These are phyloP conservation scores for Sarocladiaceae sp. DNA, from an alignment of 2,329 filamentous ascomycete genomes.

Conservation along the genomic window DNA sequence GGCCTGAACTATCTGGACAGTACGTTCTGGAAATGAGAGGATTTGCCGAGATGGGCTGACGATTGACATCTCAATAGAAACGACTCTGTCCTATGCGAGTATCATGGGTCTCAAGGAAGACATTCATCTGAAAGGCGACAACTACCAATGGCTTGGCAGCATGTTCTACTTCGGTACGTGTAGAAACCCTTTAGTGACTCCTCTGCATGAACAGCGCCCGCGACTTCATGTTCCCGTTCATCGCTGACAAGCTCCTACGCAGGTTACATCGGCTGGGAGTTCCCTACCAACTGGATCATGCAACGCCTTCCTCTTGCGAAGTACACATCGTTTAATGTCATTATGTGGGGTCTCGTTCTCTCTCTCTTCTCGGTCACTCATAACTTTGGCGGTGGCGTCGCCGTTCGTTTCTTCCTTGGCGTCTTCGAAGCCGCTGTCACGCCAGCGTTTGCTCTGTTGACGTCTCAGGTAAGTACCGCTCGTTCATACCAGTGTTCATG, in stretches of 20 bases:
- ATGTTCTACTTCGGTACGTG: conserved; percentile 48
- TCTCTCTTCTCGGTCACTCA: conserved; percentile 16
- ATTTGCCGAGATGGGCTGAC: neutral
- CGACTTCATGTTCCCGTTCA: too few relatives aligned
- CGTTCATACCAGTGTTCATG: neutral
- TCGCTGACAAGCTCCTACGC: neutral
- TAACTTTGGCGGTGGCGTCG: conserved; percentile 21
- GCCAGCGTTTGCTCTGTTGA: conserved; percentile 24
- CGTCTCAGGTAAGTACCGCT: conserved; percentile 27
- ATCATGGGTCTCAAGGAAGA: conserved; percentile 33
- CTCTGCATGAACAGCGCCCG: too few relatives aligned
- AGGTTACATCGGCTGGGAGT: conserved; percentile 15
- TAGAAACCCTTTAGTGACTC: conserved; percentile 28
- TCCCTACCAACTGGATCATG: conserved; percentile 31
- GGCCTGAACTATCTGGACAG: conserved; percentile 7
- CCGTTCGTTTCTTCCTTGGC: conserved; percentile 28
- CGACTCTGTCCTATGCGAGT: conserved; percentile 7
- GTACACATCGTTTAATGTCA: conserved; percentile 29
- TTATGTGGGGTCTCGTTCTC: conserved; percentile 35
- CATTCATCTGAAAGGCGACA: conserved; percentile 36
- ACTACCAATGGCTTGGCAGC: conserved; percentile 43
- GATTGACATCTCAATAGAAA: neutral
- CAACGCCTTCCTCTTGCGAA: conserved; percentile 28
- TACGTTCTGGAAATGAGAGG: neutral
- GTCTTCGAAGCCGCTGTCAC: conserved; percentile 25